Evolutionary conservation across 2,329 filamentous ascomycete species (phyloP).

Genomic region (Aureobasidium lini): DNA sequence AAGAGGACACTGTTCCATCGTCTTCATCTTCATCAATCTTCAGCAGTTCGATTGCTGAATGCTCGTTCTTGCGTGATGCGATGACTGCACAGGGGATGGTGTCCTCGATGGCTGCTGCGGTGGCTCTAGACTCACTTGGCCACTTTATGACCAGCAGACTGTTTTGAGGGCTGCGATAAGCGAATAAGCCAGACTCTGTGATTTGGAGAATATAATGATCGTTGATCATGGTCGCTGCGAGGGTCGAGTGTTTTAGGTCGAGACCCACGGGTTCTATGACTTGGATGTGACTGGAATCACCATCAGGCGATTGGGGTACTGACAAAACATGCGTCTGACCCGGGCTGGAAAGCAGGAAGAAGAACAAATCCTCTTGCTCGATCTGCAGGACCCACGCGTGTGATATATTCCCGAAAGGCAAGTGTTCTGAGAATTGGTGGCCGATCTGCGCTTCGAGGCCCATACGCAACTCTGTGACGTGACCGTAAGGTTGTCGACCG

Average conservation of each 20-base stretch:
- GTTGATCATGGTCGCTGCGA: constrained; percentile 19
- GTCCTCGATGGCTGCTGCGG: constrained; percentile 21
- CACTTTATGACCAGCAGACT: constrained; percentile 6
- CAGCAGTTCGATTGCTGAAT: neutral
- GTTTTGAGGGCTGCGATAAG: constrained; percentile 19
- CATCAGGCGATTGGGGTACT: constrained; percentile 15
- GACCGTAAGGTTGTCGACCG: constrained; percentile 36
- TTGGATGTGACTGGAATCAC: neutral
- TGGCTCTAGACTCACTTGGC: constrained; percentile 14
- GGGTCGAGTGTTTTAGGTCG: constrained; percentile 21
- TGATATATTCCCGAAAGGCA: constrained; percentile 21
- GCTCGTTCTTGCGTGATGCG: constrained; percentile 15
- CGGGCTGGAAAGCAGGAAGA: constrained; percentile 32
- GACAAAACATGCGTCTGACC: constrained; percentile 15
- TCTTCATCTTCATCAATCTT: neutral
- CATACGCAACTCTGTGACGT: constrained; percentile 35
- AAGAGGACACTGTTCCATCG: neutral
- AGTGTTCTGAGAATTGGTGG: neutral
- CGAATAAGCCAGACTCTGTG: constrained; percentile 20
- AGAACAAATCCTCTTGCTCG: constrained; percentile 24
- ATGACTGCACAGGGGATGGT: constrained; percentile 16
- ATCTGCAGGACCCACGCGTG: constrained; percentile 34
- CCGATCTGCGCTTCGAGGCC: constrained; percentile 32
- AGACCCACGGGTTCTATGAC: constrained; percentile 17
- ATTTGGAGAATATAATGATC: constrained; percentile 24